These are phyloP conservation scores for Diospyros kaki DNA, from an alignment of 148 eudicot species.

Conservation along the genomic window DNA sequence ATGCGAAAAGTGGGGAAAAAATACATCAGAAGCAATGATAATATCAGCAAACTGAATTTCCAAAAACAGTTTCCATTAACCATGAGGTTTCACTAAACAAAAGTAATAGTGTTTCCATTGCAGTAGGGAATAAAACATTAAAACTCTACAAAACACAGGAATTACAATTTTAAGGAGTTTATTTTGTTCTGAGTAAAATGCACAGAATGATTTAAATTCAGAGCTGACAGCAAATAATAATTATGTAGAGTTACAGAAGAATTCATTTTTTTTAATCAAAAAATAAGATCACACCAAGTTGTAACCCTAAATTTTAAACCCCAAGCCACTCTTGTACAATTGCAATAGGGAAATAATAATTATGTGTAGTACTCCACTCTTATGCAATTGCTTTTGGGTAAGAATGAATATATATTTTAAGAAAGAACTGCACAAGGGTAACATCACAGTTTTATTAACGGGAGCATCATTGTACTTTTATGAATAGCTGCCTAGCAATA, in stretches of 20 bases:
- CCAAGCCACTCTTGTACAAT: background rate
- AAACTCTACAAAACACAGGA: background rate
- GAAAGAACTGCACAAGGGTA: background rate
- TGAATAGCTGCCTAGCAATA: background rate
- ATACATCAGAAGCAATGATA: background rate
- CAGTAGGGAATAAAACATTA: too few relatives aligned
- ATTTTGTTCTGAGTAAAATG: background rate
- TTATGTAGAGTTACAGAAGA: background rate
- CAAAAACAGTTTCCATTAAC: background rate
- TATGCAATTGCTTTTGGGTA: too few relatives aligned
- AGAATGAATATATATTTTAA: background rate
- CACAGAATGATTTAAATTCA: background rate
- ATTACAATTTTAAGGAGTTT: background rate
- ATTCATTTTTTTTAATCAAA: background rate
- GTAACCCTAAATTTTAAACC: background rate
- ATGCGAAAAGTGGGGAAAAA: too few relatives aligned
- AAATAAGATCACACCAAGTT: background rate
- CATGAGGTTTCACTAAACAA: background rate
- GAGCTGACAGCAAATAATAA: constrained; percentile 1
- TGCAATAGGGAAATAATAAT: too few relatives aligned
- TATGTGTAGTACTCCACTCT: too few relatives aligned
- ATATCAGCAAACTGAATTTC: background rate
- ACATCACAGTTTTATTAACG: background rate
- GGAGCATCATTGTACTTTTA: background rate
- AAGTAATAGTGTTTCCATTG: background rate